Conservation (phyloP, 768 basidiomycete species). For the Calocybe indica region DNA sequence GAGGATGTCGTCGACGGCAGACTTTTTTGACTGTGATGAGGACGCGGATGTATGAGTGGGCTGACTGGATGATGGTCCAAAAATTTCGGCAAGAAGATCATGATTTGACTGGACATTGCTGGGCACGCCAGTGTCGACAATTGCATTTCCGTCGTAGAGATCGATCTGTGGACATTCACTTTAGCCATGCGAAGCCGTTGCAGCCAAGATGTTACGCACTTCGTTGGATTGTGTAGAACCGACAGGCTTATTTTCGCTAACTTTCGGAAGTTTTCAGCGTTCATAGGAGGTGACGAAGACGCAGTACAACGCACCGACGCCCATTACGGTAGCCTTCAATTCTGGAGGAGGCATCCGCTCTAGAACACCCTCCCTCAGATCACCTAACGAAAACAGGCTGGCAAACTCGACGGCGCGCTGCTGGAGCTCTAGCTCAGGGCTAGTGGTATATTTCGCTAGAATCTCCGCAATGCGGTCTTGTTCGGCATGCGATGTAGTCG, state of each 20-base stretch:
- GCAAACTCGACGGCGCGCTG: constrained; percentile 96
- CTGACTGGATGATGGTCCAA: constrained; percentile 50
- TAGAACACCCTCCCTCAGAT: constrained; percentile 77
- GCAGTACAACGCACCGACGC: constrained; percentile 54
- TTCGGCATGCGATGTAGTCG: constrained; percentile 56
- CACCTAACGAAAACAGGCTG: constrained; percentile 71
- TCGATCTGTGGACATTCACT: constrained; percentile 42
- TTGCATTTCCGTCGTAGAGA: constrained; percentile 75
- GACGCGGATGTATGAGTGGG: constrained; percentile 29
- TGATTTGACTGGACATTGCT: constrained; percentile 52
- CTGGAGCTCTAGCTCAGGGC: constrained; percentile 90
- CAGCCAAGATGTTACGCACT: constrained; percentile 27
- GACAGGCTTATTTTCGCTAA: constrained; percentile 94
- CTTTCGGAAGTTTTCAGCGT: constrained; percentile 33
- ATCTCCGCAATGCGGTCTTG: constrained; percentile 77
- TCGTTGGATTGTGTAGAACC: constrained; percentile 84
- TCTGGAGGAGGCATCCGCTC: constrained; percentile 99
- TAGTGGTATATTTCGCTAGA: constrained; percentile 77
- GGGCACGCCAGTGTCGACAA: constrained; percentile 33
- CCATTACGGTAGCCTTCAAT: constrained; percentile 94
- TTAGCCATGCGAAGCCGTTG: not conserved
- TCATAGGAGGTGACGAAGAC: not conserved
- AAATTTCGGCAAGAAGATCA: constrained; percentile 90
- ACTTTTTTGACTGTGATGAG: constrained; percentile 42
- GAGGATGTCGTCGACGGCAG: constrained; percentile 84